A percentile compares a stretch with the other conserved stretches of the same genome.
Evolutionary conservation across 169 alveolate genomes (phyloP).

Genomic region (Neospora caninum): DNA sequence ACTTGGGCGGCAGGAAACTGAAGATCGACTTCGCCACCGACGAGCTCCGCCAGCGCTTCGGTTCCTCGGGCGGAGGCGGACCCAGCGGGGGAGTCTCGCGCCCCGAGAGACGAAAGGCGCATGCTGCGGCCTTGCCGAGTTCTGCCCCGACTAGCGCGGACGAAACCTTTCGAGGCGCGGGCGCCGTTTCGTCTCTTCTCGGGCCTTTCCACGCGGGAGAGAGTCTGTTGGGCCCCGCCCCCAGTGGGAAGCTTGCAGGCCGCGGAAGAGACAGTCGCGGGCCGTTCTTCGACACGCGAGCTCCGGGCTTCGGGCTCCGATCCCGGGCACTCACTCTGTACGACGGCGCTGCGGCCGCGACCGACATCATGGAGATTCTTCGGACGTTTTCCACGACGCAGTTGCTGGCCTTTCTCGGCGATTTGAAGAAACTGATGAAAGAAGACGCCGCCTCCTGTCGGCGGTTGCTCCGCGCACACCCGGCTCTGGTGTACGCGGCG

Average conservation of each 20-base stretch:
- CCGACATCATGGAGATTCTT: slow-evolving; percentile 35
- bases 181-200: background rate
- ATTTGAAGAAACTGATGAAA: slow-evolving; percentile 23
- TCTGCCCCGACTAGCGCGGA: background rate
- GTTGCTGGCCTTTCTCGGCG: slow-evolving; percentile 8
- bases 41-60: slow-evolving; percentile 46
- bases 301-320: background rate
- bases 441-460: slow-evolving; percentile 27
- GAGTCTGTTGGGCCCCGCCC: background rate
- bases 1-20: slow-evolving; percentile 53
- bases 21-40: slow-evolving; percentile 61
- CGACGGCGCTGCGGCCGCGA: background rate
- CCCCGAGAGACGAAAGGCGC: background rate
- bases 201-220: background rate
- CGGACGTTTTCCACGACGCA: slow-evolving; percentile 53
- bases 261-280: background rate
- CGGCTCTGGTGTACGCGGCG: slow-evolving; percentile 36
- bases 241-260: background rate
- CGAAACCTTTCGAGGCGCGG: background rate
- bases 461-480: slow-evolving; percentile 37
- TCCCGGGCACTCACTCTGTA: background rate
- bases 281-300: background rate
- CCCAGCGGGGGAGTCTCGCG: background rate
- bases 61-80: background rate
- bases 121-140: background rate